Base-by-base conservation (phyloP, 169 alveolate species). In the Plasmodium billcollinsi region DNA sequence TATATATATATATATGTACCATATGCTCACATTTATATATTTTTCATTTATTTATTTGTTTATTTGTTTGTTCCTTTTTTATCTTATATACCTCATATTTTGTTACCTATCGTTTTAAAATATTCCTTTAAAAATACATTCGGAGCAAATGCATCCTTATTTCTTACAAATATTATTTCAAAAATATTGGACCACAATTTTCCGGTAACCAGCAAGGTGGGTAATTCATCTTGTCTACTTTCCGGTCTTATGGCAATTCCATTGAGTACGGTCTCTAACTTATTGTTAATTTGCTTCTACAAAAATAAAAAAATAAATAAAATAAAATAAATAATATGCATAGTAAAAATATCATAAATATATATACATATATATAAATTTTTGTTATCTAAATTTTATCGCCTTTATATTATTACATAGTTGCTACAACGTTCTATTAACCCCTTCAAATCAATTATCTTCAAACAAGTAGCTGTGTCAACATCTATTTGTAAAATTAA, bases 401-500 rank as follows among this genome's bases (percentile, higher is more conserved):
- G 11, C 15, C 3, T 24, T n/a, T 0, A 52, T 14, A 66, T 66
- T 3, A 61, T 18, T 62, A 80, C 90, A 39, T 80, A 54, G 20
- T 67, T 80, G 24, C 15, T 61, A 29, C 65, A 20, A 29, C 61
- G 26, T n/a, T 85, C 70, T 12, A 24, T 47, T 21, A 85, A 39
- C 11, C 92, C 92, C 52, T 29, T 15, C 29, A 93, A 56, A 52
- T 89, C 83, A 67, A 92, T 89, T 43, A 93, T 26, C 24, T 72
- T 72, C 6, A 93, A 21, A 43, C 94, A 89, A 2, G 47, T 7
- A 7, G 94, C 95, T 8, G 24, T 89, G 18, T 69, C 12, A 2
- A 59, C 47, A 65, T 89, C 86, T 5, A 93, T 54, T 52, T 93
- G 94, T 2, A 93, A 69, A 20, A 93, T 66, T 54, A 76, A 65